Percentiles rank a stretch among this genome's conserved stretches.
These are phyloP conservation scores for Lodderomyces jiufengensis DNA, from an alignment of 1,139 yeast species.

Conservation along the genomic window DNA sequence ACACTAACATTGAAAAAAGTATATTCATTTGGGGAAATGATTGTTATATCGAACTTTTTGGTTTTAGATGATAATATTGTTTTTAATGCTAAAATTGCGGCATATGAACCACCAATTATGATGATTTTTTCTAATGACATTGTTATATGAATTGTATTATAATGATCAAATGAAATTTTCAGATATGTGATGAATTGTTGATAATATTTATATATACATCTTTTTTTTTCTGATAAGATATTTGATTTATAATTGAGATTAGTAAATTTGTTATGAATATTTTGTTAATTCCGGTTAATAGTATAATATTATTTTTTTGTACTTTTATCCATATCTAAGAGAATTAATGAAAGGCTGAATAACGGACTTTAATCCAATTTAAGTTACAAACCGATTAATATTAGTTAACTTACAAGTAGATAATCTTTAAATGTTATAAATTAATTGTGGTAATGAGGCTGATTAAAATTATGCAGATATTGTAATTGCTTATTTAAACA, in stretches of 20 bases:
- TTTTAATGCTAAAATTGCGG: conserved; percentile 26
- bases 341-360: neutral
- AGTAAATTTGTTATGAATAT: conserved; percentile 1
- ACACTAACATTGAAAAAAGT: conserved; percentile 22
- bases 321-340: too few species aligned
- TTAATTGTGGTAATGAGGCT: too few species aligned
- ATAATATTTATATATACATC: too few species aligned
- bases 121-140: conserved; percentile 16
- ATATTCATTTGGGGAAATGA: conserved; percentile 20
- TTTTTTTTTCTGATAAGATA: neutral
- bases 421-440: too few species aligned
- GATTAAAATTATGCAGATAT: too few species aligned
- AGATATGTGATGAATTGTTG: too few species aligned
- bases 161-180: too few species aligned
- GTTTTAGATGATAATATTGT: conserved; percentile 12
- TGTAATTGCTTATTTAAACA: too few species aligned
- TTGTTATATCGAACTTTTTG: conserved; percentile 13
- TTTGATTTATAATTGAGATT: neutral
- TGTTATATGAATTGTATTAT: neutral
- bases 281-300: too few species aligned
- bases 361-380: neutral
- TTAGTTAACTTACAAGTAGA: too few species aligned
- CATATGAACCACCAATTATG: conserved; percentile 37
- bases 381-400: neutral
- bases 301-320: too few species aligned